These are phyloP conservation scores for Diaporthe sp. DNA, from an alignment of 2,329 filamentous ascomycete species.

Conservation along the genomic window DNA sequence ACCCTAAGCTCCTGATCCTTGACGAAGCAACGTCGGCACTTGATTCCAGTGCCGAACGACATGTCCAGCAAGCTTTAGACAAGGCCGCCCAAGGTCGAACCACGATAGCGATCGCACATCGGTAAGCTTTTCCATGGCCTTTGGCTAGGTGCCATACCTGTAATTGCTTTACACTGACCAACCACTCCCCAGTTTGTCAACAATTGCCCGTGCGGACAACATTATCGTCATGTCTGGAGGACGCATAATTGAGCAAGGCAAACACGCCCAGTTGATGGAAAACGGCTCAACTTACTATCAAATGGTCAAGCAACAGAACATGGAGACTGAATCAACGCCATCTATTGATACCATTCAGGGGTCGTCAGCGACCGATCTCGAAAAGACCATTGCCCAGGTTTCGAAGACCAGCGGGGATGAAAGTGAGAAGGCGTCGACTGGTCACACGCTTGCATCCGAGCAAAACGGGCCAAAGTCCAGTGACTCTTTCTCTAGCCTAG, in stretches of 20 bases:
- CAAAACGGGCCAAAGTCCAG: not conserved
- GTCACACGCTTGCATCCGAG: not conserved
- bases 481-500: not conserved
- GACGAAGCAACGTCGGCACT: constrained; percentile 89
- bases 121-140: not conserved
- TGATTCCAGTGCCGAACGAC: constrained; percentile 93
- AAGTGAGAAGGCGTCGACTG: not conserved
- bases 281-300: constrained; percentile 81
- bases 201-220: constrained; percentile 93
- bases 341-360: constrained; percentile 65
- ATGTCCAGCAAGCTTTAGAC: constrained; percentile 95
- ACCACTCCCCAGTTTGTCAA: constrained; percentile 76
- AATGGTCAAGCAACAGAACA: constrained; percentile 90
- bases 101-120: constrained; percentile 96
- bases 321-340: constrained; percentile 64
- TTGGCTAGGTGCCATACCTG: not conserved
- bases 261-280: constrained; percentile 83
- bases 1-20: constrained; percentile 91
- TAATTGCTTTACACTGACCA: not conserved
- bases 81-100: constrained; percentile 88
- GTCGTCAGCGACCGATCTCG: constrained; percentile 63
- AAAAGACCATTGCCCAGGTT: constrained; percentile 53
- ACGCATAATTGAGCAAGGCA: constrained; percentile 90
- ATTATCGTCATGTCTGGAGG: constrained; percentile 93
- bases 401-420: not conserved